Evolutionary conservation across 805 yeast species (phyloP).

Genomic region (Saccharomycopsis synnaedendra): DNA sequence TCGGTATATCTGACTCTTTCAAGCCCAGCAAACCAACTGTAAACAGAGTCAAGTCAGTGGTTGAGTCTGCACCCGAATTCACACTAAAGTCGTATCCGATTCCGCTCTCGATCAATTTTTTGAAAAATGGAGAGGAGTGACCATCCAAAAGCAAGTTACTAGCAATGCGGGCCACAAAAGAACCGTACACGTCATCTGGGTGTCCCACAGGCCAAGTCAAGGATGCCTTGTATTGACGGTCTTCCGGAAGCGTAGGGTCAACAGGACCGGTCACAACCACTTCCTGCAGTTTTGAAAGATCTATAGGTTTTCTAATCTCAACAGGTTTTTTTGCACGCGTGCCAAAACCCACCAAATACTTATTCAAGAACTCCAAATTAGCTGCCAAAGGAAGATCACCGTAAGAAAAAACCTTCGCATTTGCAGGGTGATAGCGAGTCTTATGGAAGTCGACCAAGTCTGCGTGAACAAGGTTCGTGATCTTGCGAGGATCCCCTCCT

Average conservation of each 20-base stretch:
- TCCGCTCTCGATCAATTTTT: constrained; percentile 76
- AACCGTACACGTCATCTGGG: constrained; percentile 56
- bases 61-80: constrained; percentile 78
- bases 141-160: constrained; percentile 75
- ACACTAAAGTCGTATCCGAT: constrained; percentile 78
- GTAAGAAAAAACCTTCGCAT: constrained; percentile 77
- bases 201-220: constrained; percentile 82
- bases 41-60: constrained; percentile 66
- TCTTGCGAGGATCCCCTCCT: constrained; percentile 85
- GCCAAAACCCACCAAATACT: constrained; percentile 42
- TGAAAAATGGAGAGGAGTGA: constrained; percentile 83
- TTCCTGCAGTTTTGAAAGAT: constrained; percentile 23
- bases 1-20: constrained; percentile 30
- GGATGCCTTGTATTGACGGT: constrained; percentile 67
- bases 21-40: constrained; percentile 83
- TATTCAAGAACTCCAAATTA: constrained; percentile 47
- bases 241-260: constrained; percentile 62
- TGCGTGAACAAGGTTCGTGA: constrained; percentile 63
- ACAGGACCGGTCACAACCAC: constrained; percentile 57
- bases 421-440: constrained; percentile 78
- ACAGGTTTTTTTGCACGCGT: constrained; percentile 27
- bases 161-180: constrained; percentile 62
- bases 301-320: constrained; percentile 31
- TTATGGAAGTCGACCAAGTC: constrained; percentile 72
- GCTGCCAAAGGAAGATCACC: constrained; percentile 61